These are phyloP conservation scores for Termitomyces sp. DNA, from an alignment of 768 basidiomycete species.

Conservation along the genomic window DNA sequence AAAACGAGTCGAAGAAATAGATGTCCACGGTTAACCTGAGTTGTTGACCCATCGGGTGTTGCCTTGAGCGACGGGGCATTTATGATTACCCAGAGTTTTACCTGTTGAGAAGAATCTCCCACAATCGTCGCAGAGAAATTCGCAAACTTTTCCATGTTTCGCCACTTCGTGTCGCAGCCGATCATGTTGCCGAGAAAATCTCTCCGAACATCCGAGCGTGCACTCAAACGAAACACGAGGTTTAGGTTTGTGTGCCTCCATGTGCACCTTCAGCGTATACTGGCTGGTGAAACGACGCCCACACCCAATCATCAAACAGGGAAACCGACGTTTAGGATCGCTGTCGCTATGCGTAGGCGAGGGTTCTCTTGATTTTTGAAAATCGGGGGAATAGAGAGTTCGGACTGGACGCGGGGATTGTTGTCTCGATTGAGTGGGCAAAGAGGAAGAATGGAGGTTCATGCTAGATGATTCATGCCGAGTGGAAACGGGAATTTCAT, in stretches of 20 bases:
- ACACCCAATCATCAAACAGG: constrained; percentile 46
- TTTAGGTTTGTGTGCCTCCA: constrained; percentile 54
- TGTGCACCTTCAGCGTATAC: constrained; percentile 53
- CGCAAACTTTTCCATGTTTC: constrained; percentile 55
- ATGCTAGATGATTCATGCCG: constrained; percentile 21
- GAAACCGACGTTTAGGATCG: constrained; percentile 41
- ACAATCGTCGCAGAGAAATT: constrained; percentile 49
- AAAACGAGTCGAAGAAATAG: neutral
- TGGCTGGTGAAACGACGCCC: constrained; percentile 49
- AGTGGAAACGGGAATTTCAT: constrained; percentile 28
- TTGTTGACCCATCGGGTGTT: constrained; percentile 46
- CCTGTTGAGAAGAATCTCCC: constrained; percentile 52
- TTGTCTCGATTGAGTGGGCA: constrained; percentile 13
- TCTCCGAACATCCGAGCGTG: constrained; percentile 51
- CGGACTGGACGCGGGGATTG: constrained; percentile 12
- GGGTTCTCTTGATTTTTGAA: constrained; percentile 26
- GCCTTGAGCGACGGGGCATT: constrained; percentile 49
- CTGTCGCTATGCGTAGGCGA: constrained; percentile 32
- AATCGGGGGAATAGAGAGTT: constrained; percentile 6
- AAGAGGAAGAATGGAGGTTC: constrained; percentile 10
- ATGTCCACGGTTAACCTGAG: constrained; percentile 15
- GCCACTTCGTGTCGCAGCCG: constrained; percentile 56
- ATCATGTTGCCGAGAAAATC: constrained; percentile 56
- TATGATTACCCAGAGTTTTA: constrained; percentile 53
- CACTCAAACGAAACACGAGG: constrained; percentile 46